Evolutionary conservation across 1,284 basidiomycete species (phyloP).

Genomic region (Sphagnurus paluster): DNA sequence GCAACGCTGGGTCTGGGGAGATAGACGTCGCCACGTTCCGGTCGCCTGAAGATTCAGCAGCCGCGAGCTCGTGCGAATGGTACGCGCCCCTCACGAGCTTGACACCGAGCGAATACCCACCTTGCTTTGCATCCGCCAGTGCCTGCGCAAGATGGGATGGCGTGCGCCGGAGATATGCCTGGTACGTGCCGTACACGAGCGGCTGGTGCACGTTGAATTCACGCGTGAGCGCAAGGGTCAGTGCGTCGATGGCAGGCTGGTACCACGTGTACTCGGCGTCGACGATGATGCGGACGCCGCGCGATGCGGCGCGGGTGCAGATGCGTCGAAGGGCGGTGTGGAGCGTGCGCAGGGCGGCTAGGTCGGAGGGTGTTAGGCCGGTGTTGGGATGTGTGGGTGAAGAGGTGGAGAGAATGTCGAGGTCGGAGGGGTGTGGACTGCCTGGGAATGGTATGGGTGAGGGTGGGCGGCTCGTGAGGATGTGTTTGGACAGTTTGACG

Average conservation of each 20-base stretch:
- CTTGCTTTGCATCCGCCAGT: slow-evolving; percentile 66
- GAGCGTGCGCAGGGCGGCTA: slow-evolving; percentile 59
- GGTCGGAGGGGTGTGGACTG: slow-evolving; percentile 47
- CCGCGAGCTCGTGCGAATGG: slow-evolving; percentile 73
- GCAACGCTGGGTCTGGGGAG: slow-evolving; percentile 57
- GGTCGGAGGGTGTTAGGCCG: slow-evolving; percentile 53
- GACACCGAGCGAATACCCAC: slow-evolving; percentile 83
- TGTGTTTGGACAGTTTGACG: slow-evolving; percentile 53
- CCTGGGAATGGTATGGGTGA: slow-evolving; percentile 63
- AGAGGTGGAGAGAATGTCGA: slow-evolving; percentile 47
- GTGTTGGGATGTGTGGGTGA: slow-evolving; percentile 5
- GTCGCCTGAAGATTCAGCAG: slow-evolving; percentile 18
- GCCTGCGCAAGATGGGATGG: slow-evolving; percentile 68
- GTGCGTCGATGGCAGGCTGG: slow-evolving; percentile 83
- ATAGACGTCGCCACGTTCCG: slow-evolving; percentile 39
- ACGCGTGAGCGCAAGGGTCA: slow-evolving; percentile 72
- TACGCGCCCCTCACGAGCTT: slow-evolving; percentile 97
- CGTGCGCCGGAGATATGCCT: slow-evolving; percentile 80
- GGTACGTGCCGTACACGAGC: slow-evolving; percentile 79
- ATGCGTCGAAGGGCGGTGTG: slow-evolving; percentile 61
- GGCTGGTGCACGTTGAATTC: slow-evolving; percentile 75
- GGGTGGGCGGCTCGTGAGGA: slow-evolving; percentile 39
- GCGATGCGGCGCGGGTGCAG: slow-evolving; percentile 57
- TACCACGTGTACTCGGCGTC: slow-evolving; percentile 89
- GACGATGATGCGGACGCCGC: slow-evolving; percentile 67